Base-by-base conservation (phyloP, 139 green algal species). In the Yamagishiella unicocca region DNA sequence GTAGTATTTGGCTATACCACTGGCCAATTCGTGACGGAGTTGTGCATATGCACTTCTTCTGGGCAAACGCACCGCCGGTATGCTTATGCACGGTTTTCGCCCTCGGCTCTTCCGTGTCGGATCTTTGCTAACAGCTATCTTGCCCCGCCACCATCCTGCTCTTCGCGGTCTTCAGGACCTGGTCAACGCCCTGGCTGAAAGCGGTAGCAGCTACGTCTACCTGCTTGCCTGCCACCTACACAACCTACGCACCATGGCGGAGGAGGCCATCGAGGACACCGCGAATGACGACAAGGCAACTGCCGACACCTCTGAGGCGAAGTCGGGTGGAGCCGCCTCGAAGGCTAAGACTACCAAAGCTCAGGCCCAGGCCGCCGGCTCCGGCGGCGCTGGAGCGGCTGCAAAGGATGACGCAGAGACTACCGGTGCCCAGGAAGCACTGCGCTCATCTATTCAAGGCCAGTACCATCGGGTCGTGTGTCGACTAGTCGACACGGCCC, bases 211-310 rank as follows among this genome's bases (percentile, higher is more conserved):
- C 77, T 87, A 74, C 58, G 70, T 88, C 1, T 77, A 90, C 77
- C 80, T 92, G 73, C 83, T 92, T 0, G 84, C 89, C 35, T 76
- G 67, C n/a, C 89, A 90, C 58, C 77, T 92, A 8, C 89, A 92
- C 84, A 92, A 92, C 78, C 79, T 92, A 35, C 71, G 84, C 27
- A 76, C 76, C 61, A 88, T 92, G 78, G 84, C 78, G 19, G 84
- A 90, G 33, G 89, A 90, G 3, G 85, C 88, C 2, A 62, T 61
- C 50, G 68, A 53, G 10, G 35, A 62, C 17, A 38, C 81, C 2
- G 64, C 81, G 12, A n/a, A 45, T 27, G 40, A n/a, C 74, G 46
- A 67, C n/a, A n/a, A 66, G 74, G 19, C 27, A 17, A 55, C 27
- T 14, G 74, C 43, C 70, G 70, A 46, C 70, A 46, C 1, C 5